phyloP scores from a whole-genome alignment of 2,329 filamentous ascomycete species.

The Diaporthe capsici region DNA sequence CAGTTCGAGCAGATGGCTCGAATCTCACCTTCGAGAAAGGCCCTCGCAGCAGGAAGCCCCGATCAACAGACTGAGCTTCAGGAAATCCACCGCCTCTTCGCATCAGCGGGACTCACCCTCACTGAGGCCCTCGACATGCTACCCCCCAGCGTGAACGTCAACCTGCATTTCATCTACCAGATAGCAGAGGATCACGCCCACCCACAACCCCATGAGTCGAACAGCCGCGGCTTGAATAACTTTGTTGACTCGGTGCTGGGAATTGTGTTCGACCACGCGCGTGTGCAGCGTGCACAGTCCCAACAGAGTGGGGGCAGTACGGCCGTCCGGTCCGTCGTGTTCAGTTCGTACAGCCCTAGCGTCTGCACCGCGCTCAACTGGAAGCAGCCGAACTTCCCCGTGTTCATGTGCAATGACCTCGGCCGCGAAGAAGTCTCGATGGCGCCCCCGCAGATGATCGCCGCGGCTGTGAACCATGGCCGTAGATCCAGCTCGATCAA shows the following conservation, averaged over 20 bases:
- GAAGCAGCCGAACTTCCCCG: constrained; percentile 99
- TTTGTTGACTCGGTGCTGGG: constrained; percentile 88
- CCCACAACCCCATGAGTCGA: constrained; percentile 55
- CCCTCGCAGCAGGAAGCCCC: constrained; percentile 65
- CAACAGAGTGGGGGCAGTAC: constrained; percentile 62
- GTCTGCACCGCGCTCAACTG: constrained; percentile 96
- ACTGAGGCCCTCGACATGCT: constrained; percentile 82
- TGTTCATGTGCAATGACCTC: constrained; percentile 94
- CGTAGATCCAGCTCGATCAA: constrained; percentile 88
- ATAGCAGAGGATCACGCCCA: constrained; percentile 79
- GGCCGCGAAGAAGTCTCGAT: constrained; percentile 70
- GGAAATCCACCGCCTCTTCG: constrained; percentile 79
- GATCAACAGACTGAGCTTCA: constrained; percentile 51
- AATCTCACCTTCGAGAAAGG: constrained; percentile 57
- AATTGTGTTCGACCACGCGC: constrained; percentile 92
- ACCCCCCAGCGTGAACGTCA: constrained; percentile 85
- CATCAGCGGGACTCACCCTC: constrained; percentile 83
- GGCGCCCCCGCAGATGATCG: constrained; percentile 53
- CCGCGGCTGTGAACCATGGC: constrained; percentile 66
- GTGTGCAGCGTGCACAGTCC: constrained; percentile 73
- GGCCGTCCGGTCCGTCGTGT: constrained; percentile 87
- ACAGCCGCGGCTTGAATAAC: constrained; percentile 85
- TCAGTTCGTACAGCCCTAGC: constrained; percentile 91
- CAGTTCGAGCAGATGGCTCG: constrained; percentile 75
- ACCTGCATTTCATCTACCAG: constrained; percentile 93